Evolutionary conservation across 176 grass and related monocot genomes (phyloP).

Genomic region (maize (Zea mays)): Zm-B73-REFERENCE-NAM-5.0 NC_050105.1:141318001-141318500

Average conservation of each 20-base stretch:
- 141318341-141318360: constrained; percentile 7
- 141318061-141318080: not conserved
- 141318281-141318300: constrained; percentile 43
- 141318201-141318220: constrained; percentile 23
- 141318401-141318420: not conserved
- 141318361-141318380: not conserved
- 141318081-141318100: constrained; percentile 5
- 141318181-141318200: not conserved
- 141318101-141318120: not conserved
- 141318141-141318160: not conserved
- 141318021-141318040: too few species aligned
- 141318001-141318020: too few species aligned
- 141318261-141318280: constrained; percentile 47
- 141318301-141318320: constrained; percentile 41
- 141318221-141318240: constrained; percentile 42
- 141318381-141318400: not conserved
- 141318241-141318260: constrained; percentile 49
- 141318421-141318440: constrained; percentile 19
- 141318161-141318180: not conserved
- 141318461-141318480: constrained; percentile 1
- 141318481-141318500: not conserved
- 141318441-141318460: not conserved
- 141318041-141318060: too few species aligned
- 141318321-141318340: constrained; percentile 10
- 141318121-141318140: not conserved